These are phyloP conservation scores for Panus rudis DNA, from an alignment of 768 basidiomycete species.

Conservation along the genomic window DNA sequence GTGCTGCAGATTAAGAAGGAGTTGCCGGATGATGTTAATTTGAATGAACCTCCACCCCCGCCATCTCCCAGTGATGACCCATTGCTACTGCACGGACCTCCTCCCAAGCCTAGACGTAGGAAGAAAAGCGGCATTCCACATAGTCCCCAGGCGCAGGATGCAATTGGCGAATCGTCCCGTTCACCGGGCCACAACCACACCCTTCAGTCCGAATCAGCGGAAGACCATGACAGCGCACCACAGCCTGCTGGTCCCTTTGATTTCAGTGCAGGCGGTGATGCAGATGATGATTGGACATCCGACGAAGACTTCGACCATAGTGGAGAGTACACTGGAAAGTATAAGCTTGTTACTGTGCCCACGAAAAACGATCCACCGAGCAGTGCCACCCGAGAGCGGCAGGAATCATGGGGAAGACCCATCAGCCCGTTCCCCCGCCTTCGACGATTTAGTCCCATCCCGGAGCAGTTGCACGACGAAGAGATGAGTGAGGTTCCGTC, in stretches of 20 bases:
- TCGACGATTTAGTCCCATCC: no score
- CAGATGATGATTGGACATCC: conserved; percentile 10
- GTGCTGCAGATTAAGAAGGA: conserved; percentile 47
- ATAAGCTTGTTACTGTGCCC: conserved; percentile 45
- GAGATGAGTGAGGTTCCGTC: neutral
- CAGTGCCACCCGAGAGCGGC: conserved; percentile 41
- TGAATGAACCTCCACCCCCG: conserved; percentile 54
- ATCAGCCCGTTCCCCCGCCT: conserved; percentile 54
- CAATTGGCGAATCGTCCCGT: no score
- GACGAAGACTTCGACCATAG: conserved; percentile 19
- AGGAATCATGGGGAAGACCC: conserved; percentile 61
- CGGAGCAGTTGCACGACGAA: neutral
- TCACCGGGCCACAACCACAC: no score
- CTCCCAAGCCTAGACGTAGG: conserved; percentile 8
- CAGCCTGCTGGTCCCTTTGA: conserved; percentile 2
- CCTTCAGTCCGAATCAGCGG: no score
- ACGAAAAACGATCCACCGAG: conserved; percentile 64
- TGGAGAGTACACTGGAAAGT: conserved; percentile 66
- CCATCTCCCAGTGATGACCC: conserved; percentile 75
- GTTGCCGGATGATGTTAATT: conserved; percentile 54
- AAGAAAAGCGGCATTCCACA: no score
- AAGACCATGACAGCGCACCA: no score
- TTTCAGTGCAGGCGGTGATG: conserved; percentile 7
- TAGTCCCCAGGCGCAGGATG: no score
- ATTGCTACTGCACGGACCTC: conserved; percentile 47